These are phyloP conservation scores for Aegle marmelos DNA, from an alignment of 345 rosid species.

Conservation along the genomic window DNA sequence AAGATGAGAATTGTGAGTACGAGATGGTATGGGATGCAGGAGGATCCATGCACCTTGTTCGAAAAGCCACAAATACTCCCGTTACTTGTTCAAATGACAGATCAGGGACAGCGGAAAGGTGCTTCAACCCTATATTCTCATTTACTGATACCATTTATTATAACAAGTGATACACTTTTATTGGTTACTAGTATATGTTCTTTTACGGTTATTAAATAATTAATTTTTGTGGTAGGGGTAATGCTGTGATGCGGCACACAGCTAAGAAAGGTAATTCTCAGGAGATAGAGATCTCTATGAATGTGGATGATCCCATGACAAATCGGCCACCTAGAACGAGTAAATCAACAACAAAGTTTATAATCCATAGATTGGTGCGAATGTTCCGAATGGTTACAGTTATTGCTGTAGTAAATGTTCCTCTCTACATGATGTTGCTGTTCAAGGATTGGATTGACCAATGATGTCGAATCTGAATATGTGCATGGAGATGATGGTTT, in stretches of 20 bases:
- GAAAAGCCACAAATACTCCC: slow-evolving; percentile 43
- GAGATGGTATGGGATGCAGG: slow-evolving; percentile 95
- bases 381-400: no score
- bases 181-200: background rate
- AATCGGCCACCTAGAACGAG: slow-evolving; percentile 42
- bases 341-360: slow-evolving; percentile 55
- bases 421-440: no score
- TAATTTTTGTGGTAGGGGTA: slow-evolving; percentile 43
- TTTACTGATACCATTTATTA: background rate
- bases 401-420: no score
- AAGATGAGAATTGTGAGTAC: slow-evolving; percentile 73
- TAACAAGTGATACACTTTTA: no score
- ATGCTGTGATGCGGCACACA: slow-evolving; percentile 61
- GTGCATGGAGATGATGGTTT: no score
- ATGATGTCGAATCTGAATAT: no score
- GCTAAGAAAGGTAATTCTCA: slow-evolving; percentile 45
- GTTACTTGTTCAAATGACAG: slow-evolving; percentile 21
- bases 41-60: slow-evolving; percentile 92
- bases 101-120: slow-evolving; percentile 55
- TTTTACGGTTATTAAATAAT: background rate
- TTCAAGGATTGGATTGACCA: no score
- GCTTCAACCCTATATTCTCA: slow-evolving; percentile 9
- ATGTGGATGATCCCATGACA: slow-evolving; percentile 34
- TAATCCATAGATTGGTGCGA: slow-evolving; percentile 57
- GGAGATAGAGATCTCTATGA: slow-evolving; percentile 45